These are phyloP conservation scores for Aspergillus aculeatus DNA, from an alignment of 2,329 filamentous ascomycete species.

Conservation along the genomic window DNA sequence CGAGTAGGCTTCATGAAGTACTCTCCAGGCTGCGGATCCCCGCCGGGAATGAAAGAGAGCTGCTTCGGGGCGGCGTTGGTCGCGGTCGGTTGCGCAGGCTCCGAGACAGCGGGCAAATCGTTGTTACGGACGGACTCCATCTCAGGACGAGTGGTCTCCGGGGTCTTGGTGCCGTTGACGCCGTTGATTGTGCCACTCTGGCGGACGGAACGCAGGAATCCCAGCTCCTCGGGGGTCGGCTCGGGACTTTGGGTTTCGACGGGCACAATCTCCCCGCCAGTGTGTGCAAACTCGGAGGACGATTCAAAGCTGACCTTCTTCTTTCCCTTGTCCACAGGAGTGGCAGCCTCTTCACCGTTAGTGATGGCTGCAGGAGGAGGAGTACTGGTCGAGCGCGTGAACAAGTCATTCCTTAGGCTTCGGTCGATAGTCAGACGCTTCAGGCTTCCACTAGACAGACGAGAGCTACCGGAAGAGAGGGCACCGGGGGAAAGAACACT, in stretches of 20 bases:
- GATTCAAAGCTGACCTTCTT: conserved; percentile 92
- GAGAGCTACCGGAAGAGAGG: conserved; percentile 68
- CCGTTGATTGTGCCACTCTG: conserved; percentile 49
- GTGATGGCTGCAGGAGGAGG: conserved; percentile 33
- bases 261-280: conserved; percentile 54
- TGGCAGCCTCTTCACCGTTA: conserved; percentile 42
- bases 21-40: conserved; percentile 62
- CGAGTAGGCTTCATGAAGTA: conserved; percentile 85
- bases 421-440: conserved; percentile 94
- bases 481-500: conserved; percentile 84
- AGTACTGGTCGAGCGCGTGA: conserved; percentile 44
- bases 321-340: conserved; percentile 45
- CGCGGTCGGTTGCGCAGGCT: conserved; percentile 48
- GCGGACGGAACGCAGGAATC: conserved; percentile 57
- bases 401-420: conserved; percentile 68
- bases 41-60: conserved; percentile 29
- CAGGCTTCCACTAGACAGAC: conserved; percentile 67
- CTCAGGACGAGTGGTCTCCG: conserved; percentile 51
- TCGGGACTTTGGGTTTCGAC: conserved; percentile 52
- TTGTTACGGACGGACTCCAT: conserved; percentile 72
- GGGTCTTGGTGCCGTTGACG: conserved; percentile 35
- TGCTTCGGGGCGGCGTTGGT: conserved; percentile 34
- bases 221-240: conserved; percentile 59
- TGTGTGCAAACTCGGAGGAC: conserved; percentile 30
- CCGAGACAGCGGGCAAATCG: conserved; percentile 75